Evolutionary conservation across 371 early-diverging fungal species (phyloP).

Genomic region (Mucor velutinosus): DNA sequence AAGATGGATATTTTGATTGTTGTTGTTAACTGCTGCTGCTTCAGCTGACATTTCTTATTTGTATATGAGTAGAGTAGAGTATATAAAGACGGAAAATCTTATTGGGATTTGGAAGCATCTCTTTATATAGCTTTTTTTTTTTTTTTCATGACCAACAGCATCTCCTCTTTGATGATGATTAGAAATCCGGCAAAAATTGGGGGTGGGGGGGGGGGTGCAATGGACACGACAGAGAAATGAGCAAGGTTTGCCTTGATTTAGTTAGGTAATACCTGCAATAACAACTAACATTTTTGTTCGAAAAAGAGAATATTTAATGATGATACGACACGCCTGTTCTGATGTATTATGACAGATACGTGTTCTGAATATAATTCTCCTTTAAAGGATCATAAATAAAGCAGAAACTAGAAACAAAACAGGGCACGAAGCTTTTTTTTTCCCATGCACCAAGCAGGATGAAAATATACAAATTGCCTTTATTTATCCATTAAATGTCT

Average conservation of each 20-base stretch:
- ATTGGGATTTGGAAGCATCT: neutral
- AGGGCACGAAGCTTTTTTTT: neutral
- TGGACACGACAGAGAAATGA: neutral
- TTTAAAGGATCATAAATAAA: neutral
- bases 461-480: neutral
- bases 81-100: neutral
- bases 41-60: neutral
- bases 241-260: neutral
- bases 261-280: neutral
- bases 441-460: neutral
- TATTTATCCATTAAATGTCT: neutral
- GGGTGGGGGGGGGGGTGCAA: no score
- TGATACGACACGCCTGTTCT: neutral
- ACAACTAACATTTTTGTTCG: neutral
- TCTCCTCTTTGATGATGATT: neutral
- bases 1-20: neutral
- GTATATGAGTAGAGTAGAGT: neutral
- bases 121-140: slow-evolving; percentile 13
- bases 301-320: neutral
- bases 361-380: neutral
- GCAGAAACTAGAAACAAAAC: neutral
- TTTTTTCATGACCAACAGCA: neutral
- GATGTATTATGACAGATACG: neutral
- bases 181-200: neutral
- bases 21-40: neutral